phyloP scores from a whole-genome alignment of 2,329 filamentous ascomycete species.

The Diaporthe ampelina region DNA sequence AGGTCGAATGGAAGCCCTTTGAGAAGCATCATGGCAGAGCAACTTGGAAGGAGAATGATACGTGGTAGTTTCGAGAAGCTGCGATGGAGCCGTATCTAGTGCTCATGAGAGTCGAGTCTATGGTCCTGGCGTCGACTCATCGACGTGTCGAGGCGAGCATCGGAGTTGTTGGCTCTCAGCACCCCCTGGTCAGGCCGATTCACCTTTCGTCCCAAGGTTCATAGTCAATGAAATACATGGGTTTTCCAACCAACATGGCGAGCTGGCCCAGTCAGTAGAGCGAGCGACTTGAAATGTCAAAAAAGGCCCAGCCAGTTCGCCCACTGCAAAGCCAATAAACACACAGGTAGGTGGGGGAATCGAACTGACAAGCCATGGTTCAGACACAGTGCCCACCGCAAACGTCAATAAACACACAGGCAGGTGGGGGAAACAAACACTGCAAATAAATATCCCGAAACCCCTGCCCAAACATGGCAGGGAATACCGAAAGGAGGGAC shows the following conservation, averaged over 20 bases:
- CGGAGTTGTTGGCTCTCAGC: background rate
- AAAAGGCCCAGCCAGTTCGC: conserved; percentile 17
- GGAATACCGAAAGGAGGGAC: conserved; percentile 23
- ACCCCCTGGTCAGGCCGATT: background rate
- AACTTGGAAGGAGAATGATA: background rate
- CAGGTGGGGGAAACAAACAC: conserved; percentile 14
- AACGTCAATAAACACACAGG: conserved; percentile 21
- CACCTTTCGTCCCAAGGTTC: conserved; percentile 3
- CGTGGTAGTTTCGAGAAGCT: background rate
- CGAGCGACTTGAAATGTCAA: conserved; percentile 4
- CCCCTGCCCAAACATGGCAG: background rate
- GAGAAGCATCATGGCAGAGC: background rate
- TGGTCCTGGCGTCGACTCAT: too few relatives aligned
- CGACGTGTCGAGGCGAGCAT: background rate
- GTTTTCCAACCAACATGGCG: background rate
- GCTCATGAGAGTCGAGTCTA: background rate
- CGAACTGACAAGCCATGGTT: too few relatives aligned
- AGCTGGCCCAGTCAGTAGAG: conserved; percentile 3
- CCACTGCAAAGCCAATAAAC: conserved; percentile 24
- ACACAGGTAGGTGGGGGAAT: background rate
- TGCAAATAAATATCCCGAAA: conserved; percentile 27
- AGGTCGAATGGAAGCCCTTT: background rate
- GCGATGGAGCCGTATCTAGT: background rate
- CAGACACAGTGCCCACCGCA: conserved; percentile 5
- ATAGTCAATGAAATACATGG: background rate